These are phyloP conservation scores for Candida argentea DNA, from an alignment of 805 yeast species.

Conservation along the genomic window DNA sequence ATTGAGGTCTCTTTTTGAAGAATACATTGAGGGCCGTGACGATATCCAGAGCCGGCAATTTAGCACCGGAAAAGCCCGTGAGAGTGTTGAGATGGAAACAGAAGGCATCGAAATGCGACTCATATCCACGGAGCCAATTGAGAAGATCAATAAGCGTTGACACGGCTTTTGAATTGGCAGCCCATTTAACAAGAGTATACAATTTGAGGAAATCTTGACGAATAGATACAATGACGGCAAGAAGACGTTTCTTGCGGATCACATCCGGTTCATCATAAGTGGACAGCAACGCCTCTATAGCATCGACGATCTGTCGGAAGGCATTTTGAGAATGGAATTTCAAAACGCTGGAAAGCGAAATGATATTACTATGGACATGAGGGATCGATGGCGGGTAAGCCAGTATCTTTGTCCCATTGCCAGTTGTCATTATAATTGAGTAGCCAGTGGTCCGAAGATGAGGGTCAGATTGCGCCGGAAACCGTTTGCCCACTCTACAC, in stretches of 20 bases:
- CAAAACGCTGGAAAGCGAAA: slow-evolving; percentile 52
- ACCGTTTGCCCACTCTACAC: too few species aligned
- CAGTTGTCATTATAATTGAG: slow-evolving; percentile 1
- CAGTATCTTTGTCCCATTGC: slow-evolving; percentile 2
- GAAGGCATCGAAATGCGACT: slow-evolving; percentile 49
- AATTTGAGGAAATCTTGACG: slow-evolving; percentile 79
- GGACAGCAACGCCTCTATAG: slow-evolving; percentile 48
- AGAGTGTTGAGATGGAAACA: slow-evolving; percentile 60
- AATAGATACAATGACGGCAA: slow-evolving; percentile 58
- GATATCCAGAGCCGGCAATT: slow-evolving; percentile 85
- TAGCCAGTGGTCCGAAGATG: too few species aligned
- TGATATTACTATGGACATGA: slow-evolving; percentile 61
- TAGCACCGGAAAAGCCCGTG: slow-evolving; percentile 75
- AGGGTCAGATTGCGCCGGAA: too few species aligned
- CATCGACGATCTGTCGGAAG: slow-evolving; percentile 50
- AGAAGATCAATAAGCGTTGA: slow-evolving; percentile 74
- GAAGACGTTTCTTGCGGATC: slow-evolving; percentile 54
- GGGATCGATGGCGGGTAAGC: slow-evolving; percentile 41
- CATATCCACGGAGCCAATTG: slow-evolving; percentile 78
- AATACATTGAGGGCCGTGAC: slow-evolving; percentile 82
- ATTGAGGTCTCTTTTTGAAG: slow-evolving; percentile 63
- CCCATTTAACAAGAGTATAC: slow-evolving; percentile 87
- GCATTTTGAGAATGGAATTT: slow-evolving; percentile 51
- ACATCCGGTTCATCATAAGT: slow-evolving; percentile 42
- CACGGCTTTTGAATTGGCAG: slow-evolving; percentile 60